Evolutionary conservation across 202 grass and related monocot genomes (phyloP), one percentile per base, ranked within the genome.

Genomic region (Dendrocalamus latiflorus): DNA sequence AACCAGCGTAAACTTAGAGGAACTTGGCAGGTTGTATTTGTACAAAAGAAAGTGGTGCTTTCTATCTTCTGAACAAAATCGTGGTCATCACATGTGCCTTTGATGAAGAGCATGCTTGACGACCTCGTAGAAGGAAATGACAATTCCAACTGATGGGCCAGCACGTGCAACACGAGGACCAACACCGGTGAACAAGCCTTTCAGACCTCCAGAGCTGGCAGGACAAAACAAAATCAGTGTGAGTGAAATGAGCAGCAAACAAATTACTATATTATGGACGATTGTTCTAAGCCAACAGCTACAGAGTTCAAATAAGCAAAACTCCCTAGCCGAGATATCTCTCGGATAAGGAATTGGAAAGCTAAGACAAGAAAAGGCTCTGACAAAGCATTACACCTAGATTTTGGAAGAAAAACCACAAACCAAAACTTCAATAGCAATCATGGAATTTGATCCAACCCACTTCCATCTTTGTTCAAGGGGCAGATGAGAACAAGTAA

Each of bases 61-160:
- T 77, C 30, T 25, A 65, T 78, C 71, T 72, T 75, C 16, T 24
- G 16, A 4, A 43, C 22, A 72, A 72, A 56, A 51, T 78, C 41
- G 22, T 45, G 38, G 16, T 73, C 74, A 94, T 68, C 75, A 85
- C 24, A 70, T 36, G 11, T 89, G 12, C 57, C 80, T 89, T 87
- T 93, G 83, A 88, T 93, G 87, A n/a, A 98, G 75, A 79, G 82
- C 87, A 74, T 90, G 85, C 71, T 98, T 98, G 30, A 98, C 87
- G 3, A 95, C 92, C 86, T 98, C 95, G 4, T 98, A 98, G 56
- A 94, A 98, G 33, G 95, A 98, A 63, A 98, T 63, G 18, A 98
- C 92, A 56, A 98, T 98, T 30, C 95, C 95, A 68, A 98, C 95
- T 30, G 95, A 98, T 81, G 95, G 95, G 10, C 95, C 95, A 39